phyloP scores from a whole-genome alignment of 768 basidiomycete species.

The Sporobolomyces roseus region DNA sequence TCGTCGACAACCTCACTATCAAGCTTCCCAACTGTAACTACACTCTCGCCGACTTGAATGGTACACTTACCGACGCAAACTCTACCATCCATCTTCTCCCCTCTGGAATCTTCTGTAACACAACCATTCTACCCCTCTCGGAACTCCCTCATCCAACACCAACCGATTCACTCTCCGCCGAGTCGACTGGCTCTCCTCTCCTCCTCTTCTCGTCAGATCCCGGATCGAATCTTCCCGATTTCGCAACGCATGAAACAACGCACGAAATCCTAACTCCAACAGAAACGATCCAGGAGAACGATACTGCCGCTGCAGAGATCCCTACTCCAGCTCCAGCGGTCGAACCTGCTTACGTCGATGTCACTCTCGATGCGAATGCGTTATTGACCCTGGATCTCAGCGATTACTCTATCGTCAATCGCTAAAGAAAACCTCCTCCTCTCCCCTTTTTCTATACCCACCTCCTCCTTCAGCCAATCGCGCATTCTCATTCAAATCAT shows the following conservation, averaged over 20 bases:
- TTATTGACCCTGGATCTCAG: background rate
- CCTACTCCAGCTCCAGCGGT: background rate
- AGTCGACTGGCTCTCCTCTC: background rate
- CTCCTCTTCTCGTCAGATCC: conserved; percentile 10
- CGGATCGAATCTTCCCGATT: background rate
- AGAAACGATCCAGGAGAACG: conserved; percentile 4
- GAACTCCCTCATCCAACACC: background rate
- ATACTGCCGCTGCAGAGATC: background rate
- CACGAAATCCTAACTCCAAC: background rate
- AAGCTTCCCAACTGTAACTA: conserved; percentile 10
- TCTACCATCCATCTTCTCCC: background rate
- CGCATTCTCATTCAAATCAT: background rate
- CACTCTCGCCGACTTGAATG: background rate
- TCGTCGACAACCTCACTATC: background rate
- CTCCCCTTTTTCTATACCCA: background rate
- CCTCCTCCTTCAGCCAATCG: background rate
- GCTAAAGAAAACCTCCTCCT: too few species aligned
- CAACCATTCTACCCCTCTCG: conserved; percentile 5
- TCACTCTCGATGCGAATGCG: conserved; percentile 7
- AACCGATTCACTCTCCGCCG: background rate
- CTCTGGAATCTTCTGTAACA: conserved; percentile 2
- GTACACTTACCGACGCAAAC: background rate
- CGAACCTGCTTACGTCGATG: background rate
- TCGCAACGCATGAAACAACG: background rate
- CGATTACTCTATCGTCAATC: background rate